A percentile compares a stretch with the other conserved stretches of the same genome.
Evolutionary conservation across 1,139 yeast species (phyloP).

Genomic region (Yamadazyma songkhlaensis): DNA sequence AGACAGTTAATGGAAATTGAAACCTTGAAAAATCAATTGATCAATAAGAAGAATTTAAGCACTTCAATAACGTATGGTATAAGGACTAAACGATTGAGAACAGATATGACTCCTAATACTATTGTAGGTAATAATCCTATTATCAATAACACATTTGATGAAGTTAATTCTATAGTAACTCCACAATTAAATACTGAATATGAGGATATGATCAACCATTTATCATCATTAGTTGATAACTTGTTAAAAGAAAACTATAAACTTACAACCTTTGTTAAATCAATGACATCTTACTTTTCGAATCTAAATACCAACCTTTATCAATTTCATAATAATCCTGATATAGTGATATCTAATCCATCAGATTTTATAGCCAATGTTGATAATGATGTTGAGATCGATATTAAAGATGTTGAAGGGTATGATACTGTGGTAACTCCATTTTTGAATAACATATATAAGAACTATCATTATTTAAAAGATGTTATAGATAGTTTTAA

Average conservation of each 20-base stretch:
- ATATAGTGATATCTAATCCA: slow-evolving; percentile 28
- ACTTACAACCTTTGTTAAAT: slow-evolving; percentile 31
- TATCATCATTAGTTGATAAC: slow-evolving; percentile 38
- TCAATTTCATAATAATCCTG: slow-evolving; percentile 22
- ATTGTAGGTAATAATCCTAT: slow-evolving; percentile 35
- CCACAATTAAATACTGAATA: slow-evolving; percentile 31
- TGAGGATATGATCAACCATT: slow-evolving; percentile 35
- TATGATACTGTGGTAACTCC: slow-evolving; percentile 38
- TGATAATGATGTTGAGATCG: slow-evolving; percentile 7
- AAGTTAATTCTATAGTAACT: slow-evolving; percentile 19
- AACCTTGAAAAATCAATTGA: slow-evolving; percentile 36
- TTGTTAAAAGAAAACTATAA: slow-evolving; percentile 40
- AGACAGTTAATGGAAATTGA: slow-evolving; percentile 35
- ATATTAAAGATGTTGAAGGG: slow-evolving; percentile 34
- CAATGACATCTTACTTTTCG: slow-evolving; percentile 28
- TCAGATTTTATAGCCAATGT: slow-evolving; percentile 22
- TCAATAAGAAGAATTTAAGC: slow-evolving; percentile 34
- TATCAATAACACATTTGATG: slow-evolving; percentile 17
- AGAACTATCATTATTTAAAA: slow-evolving; percentile 28
- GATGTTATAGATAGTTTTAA: slow-evolving; percentile 15
- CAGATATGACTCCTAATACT: slow-evolving; percentile 20
- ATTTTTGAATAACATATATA: slow-evolving; percentile 27
- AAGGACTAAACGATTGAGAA: background rate
- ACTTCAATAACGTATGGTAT: slow-evolving; percentile 27
- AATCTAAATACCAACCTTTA: slow-evolving; percentile 10